phyloP scores from a whole-genome alignment of 2,329 filamentous ascomycete genomes.

The Didymella arachidicola region DNA sequence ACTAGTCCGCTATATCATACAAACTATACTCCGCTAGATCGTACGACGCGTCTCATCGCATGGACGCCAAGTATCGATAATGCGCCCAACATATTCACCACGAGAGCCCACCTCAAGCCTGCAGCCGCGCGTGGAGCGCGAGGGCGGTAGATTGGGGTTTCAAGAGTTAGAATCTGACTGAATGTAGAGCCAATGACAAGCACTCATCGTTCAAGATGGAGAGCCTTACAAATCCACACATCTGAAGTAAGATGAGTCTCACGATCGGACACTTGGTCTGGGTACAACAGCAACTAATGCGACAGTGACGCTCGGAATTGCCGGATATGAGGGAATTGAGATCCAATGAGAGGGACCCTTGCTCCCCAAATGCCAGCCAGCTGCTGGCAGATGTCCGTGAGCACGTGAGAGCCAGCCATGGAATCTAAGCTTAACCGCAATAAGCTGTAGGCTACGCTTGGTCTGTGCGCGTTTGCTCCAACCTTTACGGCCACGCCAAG shows the following conservation, averaged over 20 bases:
- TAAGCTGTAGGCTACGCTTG: constrained; percentile 3
- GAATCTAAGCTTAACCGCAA: constrained; percentile 4
- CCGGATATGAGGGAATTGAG: no score
- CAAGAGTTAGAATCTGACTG: not conserved
- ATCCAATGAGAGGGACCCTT: no score
- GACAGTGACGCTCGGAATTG: no score
- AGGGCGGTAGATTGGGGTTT: not conserved
- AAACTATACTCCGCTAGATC: constrained; percentile 20
- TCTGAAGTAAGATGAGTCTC: not conserved
- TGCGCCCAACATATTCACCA: not conserved
- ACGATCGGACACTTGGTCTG: not conserved
- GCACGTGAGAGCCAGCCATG: not conserved
- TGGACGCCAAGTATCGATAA: not conserved
- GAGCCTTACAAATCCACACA: not conserved
- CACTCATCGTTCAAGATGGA: no score
- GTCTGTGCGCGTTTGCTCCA: not conserved
- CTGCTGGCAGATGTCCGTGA: not conserved
- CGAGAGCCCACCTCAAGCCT: not conserved
- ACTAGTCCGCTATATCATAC: constrained; percentile 26
- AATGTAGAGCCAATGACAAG: not conserved
- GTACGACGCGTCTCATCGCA: not conserved
- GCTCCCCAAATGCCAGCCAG: no score
- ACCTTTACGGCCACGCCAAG: not conserved
- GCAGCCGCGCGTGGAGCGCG: not conserved
- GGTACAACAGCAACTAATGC: no score